Percentiles rank a stretch among this genome's conserved stretches.
Conservation (phyloP, 1,284 basidiomycete species). For the Leccinum pachyderme region DNA sequence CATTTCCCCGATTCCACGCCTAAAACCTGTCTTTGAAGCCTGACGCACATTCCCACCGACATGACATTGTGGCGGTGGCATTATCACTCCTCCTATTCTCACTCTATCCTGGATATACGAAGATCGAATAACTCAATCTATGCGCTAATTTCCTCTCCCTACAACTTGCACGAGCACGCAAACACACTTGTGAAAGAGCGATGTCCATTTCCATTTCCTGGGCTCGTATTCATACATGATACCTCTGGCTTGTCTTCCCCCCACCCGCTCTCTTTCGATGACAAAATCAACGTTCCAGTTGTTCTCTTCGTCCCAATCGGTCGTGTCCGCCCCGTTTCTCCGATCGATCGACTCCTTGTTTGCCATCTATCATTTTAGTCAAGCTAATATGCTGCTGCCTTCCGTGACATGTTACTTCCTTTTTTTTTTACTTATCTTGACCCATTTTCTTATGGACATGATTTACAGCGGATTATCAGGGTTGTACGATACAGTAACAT, state of each 20-base stretch:
- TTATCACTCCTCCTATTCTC: not conserved
- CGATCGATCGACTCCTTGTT: not conserved
- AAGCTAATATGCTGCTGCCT: not conserved
- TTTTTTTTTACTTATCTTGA: not conserved
- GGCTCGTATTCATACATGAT: not conserved
- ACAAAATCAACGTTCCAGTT: conserved; percentile 12
- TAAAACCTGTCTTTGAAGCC: not conserved
- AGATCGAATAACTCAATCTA: not conserved
- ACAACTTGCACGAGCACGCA: not conserved
- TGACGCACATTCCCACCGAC: not conserved
- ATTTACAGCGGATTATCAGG: not conserved
- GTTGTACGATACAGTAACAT: conserved; percentile 2
- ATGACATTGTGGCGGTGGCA: conserved; percentile 8
- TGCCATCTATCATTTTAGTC: conserved; percentile 2
- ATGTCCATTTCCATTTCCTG: not conserved
- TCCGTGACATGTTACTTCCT: not conserved
- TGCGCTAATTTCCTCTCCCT: not conserved
- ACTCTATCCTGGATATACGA: not conserved
- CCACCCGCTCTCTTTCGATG: not conserved
- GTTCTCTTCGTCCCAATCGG: not conserved
- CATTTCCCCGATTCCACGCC: not conserved
- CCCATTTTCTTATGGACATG: not conserved
- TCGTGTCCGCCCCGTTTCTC: not conserved
- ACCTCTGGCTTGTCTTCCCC: not conserved
- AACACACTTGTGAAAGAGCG: not conserved